A percentile compares a stretch with the other conserved stretches of the same genome.
These are phyloP conservation scores for Gracilaria vermiculophylla DNA, from an alignment of 23 red algal genomes.

Conservation along the genomic window DNA sequence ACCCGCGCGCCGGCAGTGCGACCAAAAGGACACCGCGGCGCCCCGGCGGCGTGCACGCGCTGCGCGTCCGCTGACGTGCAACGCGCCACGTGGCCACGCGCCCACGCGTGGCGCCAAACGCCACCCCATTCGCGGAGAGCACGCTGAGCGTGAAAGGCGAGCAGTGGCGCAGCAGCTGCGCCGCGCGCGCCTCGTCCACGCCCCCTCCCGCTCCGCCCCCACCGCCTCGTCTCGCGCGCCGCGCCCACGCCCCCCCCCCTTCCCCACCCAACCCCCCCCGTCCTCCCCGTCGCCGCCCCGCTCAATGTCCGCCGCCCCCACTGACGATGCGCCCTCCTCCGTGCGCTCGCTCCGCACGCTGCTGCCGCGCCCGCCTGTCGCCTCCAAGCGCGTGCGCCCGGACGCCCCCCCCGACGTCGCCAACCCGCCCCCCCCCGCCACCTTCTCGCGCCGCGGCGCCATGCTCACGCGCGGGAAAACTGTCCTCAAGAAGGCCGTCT, in stretches of 20 bases:
- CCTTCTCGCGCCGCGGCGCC: neutral
- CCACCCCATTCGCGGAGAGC: neutral
- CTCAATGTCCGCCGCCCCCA: neutral
- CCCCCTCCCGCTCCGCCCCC: neutral
- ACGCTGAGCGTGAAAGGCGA: neutral
- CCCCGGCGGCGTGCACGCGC: no score
- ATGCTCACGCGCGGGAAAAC: conserved; percentile 14
- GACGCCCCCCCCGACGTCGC: neutral
- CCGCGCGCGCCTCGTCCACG: neutral
- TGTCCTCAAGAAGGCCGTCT: neutral
- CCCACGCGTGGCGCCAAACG: neutral
- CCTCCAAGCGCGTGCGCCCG: neutral
- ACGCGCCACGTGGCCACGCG: conserved; percentile 10
- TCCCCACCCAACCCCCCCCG: neutral
- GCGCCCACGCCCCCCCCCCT: neutral
- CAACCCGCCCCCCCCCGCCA: neutral
- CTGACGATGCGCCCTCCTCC: neutral
- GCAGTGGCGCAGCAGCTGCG: neutral
- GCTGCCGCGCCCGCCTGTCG: neutral
- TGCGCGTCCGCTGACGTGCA: no score
- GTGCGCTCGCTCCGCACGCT: neutral
- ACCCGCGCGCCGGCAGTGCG: no score
- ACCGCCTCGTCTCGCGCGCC: neutral
- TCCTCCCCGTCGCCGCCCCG: neutral
- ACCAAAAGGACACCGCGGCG: no score